A percentile compares a stretch with the other conserved stretches of the same genome.
phyloP scores from a whole-genome alignment of 441 rosid genomes.

The Pelargonium citronellum region DNA sequence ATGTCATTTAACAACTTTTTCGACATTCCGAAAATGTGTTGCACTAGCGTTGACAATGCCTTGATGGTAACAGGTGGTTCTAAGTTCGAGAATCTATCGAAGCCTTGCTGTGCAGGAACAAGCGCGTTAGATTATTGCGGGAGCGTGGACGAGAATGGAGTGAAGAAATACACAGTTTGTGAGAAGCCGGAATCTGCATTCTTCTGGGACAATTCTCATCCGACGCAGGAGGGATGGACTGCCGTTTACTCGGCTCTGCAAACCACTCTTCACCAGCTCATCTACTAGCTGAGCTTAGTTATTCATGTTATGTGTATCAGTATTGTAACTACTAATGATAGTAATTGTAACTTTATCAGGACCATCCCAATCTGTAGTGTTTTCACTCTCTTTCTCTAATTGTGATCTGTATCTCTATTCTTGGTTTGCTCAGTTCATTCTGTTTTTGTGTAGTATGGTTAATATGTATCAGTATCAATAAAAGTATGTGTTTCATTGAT shows the following conservation, averaged over 20 bases:
- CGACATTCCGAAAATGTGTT: too few relatives aligned
- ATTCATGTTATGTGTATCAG: background rate
- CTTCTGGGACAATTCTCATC: conserved; percentile 75
- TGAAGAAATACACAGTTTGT: conserved; percentile 44
- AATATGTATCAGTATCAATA: too few relatives aligned
- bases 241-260: conserved; percentile 34
- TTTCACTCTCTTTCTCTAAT: too few relatives aligned
- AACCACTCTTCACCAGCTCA: conserved; percentile 27
- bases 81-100: conserved; percentile 43
- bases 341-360: background rate
- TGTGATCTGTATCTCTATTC: too few relatives aligned
- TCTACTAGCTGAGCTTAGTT: background rate
- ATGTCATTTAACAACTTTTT: too few relatives aligned
- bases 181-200: conserved; percentile 42
- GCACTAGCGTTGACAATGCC: too few relatives aligned
- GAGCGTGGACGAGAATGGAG: conserved; percentile 36
- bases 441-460: too few relatives aligned
- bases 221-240: conserved; percentile 56
- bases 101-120: conserved; percentile 58
- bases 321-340: background rate
- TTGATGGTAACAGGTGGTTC: conserved; percentile 35
- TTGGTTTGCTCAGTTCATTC: too few relatives aligned
- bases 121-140: conserved; percentile 40
- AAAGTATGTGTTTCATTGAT: too few relatives aligned
- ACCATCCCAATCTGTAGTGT: too few relatives aligned